Evolutionary conservation across 2,329 filamentous ascomycete genomes (phyloP), one percentile per base, ranked within the genome.

Genomic region (Pseudonectria foliicola): DNA sequence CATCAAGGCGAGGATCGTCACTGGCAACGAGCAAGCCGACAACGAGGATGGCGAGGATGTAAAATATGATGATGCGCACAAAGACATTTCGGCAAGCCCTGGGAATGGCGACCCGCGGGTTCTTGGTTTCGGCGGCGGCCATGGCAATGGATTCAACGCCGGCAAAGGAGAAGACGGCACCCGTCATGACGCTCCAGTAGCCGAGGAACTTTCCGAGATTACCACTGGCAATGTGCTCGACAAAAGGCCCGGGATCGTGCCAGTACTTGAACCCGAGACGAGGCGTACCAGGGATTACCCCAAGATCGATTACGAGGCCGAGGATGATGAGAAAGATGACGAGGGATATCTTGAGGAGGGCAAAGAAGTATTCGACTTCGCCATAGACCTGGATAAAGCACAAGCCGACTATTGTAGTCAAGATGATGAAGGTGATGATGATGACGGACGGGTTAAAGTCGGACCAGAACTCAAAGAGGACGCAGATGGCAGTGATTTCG

Each of bases 201-300:
- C 82, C 82, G 4, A 85, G 65, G 50, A 86, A 85, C 11, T 67
- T 64, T 11, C 80, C 81, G 62, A 67, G 75, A 21, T 72, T 62
- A 0, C 75, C 70, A 0, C 61, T 63, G 3, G 67, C 67, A n/a
- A 83, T 71, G 50, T 80, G 75, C 47, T 80, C 73, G 24, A 80
- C 76, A 46, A 83, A 81, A 0, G 80, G 76, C 2, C 79, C 81
- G 0, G 82, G 82, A 23, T 77, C 58, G 34, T 65, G 72, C 83
- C 82, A 88, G 57, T 83, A 85, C 26, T 67, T 59, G 55, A 85
- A 85, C 2, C 82, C 82, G 33, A 78, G 67, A 4, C 72, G 63
- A 13, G 72, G 66, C 0, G 69, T 70, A 4, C 74, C 73, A 0
- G 77, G 70, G 2, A 76, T 67, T 30, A 77, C 78, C 21, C 78